These are phyloP conservation scores for Mortierella claussenii DNA, from an alignment of 192 early-diverging fungal species.

Conservation along the genomic window DNA sequence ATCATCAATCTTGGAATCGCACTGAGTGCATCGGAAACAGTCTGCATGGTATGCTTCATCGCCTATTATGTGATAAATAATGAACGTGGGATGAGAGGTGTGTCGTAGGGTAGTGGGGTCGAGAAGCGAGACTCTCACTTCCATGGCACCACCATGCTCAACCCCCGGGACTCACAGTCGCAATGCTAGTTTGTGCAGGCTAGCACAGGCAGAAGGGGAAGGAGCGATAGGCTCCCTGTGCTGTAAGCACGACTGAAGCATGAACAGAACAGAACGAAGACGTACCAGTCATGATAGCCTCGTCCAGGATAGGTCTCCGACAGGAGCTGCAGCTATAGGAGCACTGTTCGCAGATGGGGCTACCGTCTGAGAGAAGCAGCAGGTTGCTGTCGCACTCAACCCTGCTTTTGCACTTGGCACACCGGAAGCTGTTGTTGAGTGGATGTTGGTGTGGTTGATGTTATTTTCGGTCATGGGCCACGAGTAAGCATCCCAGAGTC, in stretches of 20 bases:
- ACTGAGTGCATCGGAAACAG: conserved; percentile 82
- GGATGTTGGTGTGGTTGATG: no score
- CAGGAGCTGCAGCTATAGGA: conserved; percentile 81
- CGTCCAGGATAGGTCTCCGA: conserved; percentile 78
- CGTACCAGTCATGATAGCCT: conserved; percentile 86
- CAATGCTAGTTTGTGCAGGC: no score
- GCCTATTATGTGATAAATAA: conserved; percentile 47
- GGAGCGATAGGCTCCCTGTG: not conserved
- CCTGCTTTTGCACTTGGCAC: conserved; percentile 76
- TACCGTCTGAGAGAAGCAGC: conserved; percentile 80
- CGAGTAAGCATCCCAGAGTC: not conserved
- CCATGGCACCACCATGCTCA: no score
- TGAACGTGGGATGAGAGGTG: not conserved
- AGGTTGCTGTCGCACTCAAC: conserved; percentile 83
- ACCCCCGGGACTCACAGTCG: no score
- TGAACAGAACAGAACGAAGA: not conserved
- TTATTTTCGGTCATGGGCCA: no score
- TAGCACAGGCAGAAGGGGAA: no score
- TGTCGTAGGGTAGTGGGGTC: no score
- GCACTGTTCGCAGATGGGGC: conserved; percentile 86
- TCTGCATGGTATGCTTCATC: conserved; percentile 84
- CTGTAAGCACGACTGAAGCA: not conserved
- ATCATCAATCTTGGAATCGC: conserved; percentile 78
- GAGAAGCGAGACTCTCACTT: conserved; percentile 5
- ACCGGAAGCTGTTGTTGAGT: conserved; percentile 68